phyloP scores from a whole-genome alignment of 345 rosid genomes.

The Citrus inodora region DNA sequence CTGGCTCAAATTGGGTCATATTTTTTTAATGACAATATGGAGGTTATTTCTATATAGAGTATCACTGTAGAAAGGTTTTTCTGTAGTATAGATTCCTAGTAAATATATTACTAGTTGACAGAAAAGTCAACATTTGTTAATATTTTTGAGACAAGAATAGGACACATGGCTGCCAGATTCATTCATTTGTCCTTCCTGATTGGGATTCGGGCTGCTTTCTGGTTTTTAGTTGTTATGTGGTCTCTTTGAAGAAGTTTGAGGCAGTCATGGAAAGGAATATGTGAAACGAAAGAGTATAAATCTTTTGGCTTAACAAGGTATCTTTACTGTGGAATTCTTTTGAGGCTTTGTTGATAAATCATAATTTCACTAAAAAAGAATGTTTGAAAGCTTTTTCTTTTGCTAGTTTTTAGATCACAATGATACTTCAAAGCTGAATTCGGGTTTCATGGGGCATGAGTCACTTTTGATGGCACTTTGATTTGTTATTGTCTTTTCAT shows the following conservation, averaged over 20 bases:
- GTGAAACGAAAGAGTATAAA: background rate
- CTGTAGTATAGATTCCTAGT: background rate
- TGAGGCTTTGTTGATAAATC: background rate
- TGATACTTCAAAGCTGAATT: background rate
- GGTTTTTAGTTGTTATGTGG: background rate
- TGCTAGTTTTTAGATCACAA: background rate
- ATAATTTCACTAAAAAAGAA: background rate
- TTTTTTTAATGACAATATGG: too few species aligned
- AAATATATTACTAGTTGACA: background rate
- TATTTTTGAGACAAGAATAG: background rate
- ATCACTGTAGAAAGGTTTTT: too few species aligned
- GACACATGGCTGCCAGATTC: background rate
- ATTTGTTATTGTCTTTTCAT: background rate
- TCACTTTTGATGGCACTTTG: background rate
- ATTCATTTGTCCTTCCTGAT: background rate
- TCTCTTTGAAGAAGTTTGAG: background rate
- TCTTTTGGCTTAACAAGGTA: background rate
- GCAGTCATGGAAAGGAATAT: background rate
- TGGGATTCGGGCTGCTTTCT: background rate
- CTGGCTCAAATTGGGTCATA: too few species aligned
- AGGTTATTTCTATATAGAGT: too few species aligned
- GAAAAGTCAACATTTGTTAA: background rate
- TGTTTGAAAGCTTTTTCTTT: background rate
- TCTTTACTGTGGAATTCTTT: background rate
- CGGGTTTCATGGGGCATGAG: background rate